Percentiles rank a stretch among this genome's conserved stretches.
These are phyloP conservation scores for Sabuloglossum arenarium DNA, from an alignment of 495 filamentous ascomycete species.

Conservation along the genomic window DNA sequence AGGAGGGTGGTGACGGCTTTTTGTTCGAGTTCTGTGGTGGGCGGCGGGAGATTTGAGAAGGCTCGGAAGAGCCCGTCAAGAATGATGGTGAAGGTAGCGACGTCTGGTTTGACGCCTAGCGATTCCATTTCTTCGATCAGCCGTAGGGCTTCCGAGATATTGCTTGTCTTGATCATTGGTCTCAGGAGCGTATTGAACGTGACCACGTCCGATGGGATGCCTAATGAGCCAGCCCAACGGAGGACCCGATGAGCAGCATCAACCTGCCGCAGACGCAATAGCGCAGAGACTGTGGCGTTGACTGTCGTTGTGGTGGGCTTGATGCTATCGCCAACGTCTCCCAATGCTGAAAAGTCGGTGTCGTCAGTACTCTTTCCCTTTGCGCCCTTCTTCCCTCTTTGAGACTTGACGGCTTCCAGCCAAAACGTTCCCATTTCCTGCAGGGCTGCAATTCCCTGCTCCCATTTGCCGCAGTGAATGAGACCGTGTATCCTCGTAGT, in stretches of 20 bases:
- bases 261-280: constrained; percentile 22
- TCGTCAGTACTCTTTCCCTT: constrained; percentile 3
- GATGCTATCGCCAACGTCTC: constrained; percentile 20
- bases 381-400: not conserved
- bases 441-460: constrained; percentile 33
- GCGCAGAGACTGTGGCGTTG: constrained; percentile 35
- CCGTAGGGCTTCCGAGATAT: constrained; percentile 16
- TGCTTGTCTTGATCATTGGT: constrained; percentile 25
- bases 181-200: constrained; percentile 53
- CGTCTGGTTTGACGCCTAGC: constrained; percentile 23
- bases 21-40: constrained; percentile 15
- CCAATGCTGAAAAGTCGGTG: constrained; percentile 7
- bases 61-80: constrained; percentile 25
- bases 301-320: constrained; percentile 37
- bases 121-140: constrained; percentile 28
- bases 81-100: constrained; percentile 33
- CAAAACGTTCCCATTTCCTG: constrained; percentile 35
- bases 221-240: constrained; percentile 32
- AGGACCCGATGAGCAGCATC: constrained; percentile 28
- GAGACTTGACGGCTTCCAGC: constrained; percentile 16
- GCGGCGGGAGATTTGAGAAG: constrained; percentile 5
- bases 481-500: constrained; percentile 39
- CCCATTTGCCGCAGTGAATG: constrained; percentile 23
- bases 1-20: constrained; percentile 23
- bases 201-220: constrained; percentile 33